Base-by-base conservation (phyloP, 257 asterid species). In the Anisodus acutangulus region DNA sequence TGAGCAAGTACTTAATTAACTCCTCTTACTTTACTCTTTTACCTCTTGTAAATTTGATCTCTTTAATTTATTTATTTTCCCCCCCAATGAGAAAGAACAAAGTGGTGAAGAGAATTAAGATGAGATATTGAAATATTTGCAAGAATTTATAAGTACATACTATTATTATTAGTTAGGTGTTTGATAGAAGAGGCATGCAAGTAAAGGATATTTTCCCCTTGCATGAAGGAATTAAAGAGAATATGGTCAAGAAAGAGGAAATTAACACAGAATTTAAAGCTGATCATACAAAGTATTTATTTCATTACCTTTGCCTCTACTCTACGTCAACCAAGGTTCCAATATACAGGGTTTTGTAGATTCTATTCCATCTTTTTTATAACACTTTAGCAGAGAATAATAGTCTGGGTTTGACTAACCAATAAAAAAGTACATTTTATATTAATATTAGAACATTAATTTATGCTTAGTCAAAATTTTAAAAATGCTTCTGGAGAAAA, bases 191-290 rank as follows among this genome's bases (percentile, higher is more conserved):
- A 82, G 70, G 54, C 6, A 31, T 3, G 13, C 85, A 91, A 88
- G 93, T 31, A 84, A 92, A 72, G 97, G 39, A 94, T 91, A 89
- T 64, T 89, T 91, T 58, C 95, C 84, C 86, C 85, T 85, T 6
- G 45, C 81, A 26, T 54, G 55, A 84, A 84, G 85, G 78, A 84
- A 86, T 74, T 41, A 41, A 41, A 41, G 64, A 88, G 47, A 86
- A 49, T 79, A 79, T 39, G 85, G 10, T 88, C 87, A 85, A 85
- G 85, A 84, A 84, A 26, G 72, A 70, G 59, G 37, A 22, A 54
- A 59, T 31, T 69, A 45, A 69, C 45, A 39, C 41, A 31, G 17
- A 19, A 70, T 11, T 1, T 4, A 54, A 54, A 10, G 59, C 17
- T 54, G 17, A 54, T 54, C 54, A 49, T 49, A 9, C 10, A 58